Evolutionary conservation across 805 yeast genomes (phyloP).

Genomic region (Barnettozyma populi): DNA sequence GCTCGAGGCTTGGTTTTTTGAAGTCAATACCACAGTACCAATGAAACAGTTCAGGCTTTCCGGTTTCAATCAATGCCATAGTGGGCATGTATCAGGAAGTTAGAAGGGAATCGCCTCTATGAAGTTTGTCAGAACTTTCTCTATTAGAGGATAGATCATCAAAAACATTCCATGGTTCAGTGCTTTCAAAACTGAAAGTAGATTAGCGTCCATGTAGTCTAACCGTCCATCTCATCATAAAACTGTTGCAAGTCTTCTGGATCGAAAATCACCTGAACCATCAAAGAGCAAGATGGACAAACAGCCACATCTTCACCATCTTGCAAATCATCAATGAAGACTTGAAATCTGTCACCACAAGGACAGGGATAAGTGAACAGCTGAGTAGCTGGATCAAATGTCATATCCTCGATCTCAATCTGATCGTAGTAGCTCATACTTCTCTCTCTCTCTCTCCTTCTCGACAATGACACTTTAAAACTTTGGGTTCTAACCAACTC

Average conservation of each 20-base stretch:
- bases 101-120: not conserved
- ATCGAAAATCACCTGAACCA: conserved; percentile 89
- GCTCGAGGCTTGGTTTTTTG: too few species aligned
- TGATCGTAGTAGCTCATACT: conserved; percentile 74
- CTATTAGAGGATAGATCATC: not conserved
- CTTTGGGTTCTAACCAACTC: not conserved
- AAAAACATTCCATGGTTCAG: not conserved
- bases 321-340: conserved; percentile 71
- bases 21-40: too few species aligned
- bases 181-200: not conserved
- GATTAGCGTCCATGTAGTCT: not conserved
- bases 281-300: conserved; percentile 92
- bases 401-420: conserved; percentile 95
- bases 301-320: conserved; percentile 95
- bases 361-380: conserved; percentile 95
- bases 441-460: not conserved
- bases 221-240: conserved; percentile 31
- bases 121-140: not conserved
- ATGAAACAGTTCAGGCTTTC: too few species aligned
- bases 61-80: too few species aligned
- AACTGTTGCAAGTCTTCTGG: conserved; percentile 41
- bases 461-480: too few species aligned
- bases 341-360: conserved; percentile 93
- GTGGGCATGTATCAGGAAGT: too few species aligned
- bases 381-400: conserved; percentile 77